A percentile compares a stretch with the other conserved stretches of the same genome.
These are phyloP conservation scores for Mucor mucedo DNA, from an alignment of 371 early-diverging fungal species.

Conservation along the genomic window DNA sequence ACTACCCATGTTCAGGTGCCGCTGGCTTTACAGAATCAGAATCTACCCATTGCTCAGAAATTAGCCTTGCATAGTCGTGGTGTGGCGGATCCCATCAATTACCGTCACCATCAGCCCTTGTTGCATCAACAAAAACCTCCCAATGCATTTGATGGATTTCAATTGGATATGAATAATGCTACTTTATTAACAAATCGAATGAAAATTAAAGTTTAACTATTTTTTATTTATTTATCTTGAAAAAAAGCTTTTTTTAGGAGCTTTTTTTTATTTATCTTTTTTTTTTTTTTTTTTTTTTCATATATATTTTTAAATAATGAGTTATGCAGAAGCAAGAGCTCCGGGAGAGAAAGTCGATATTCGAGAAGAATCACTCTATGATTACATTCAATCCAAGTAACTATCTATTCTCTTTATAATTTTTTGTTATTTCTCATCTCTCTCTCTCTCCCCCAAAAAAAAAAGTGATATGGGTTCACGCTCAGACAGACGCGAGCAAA, in stretches of 20 bases:
- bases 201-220: conserved; percentile 3
- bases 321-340: conserved; percentile 19
- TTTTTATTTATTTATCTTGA: neutral
- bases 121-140: neutral
- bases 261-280: conserved; percentile 5
- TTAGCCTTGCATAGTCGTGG: conserved; percentile 23
- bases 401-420: too few relatives aligned
- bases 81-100: conserved; percentile 12
- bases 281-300: neutral
- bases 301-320: conserved; percentile 1
- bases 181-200: conserved; percentile 50
- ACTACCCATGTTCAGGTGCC: conserved; percentile 9
- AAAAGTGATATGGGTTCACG: conserved; percentile 9
- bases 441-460: neutral
- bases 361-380: neutral
- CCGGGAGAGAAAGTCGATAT: conserved; percentile 29
- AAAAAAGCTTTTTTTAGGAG: too few relatives aligned
- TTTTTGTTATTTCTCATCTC: neutral
- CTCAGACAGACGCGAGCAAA: neutral
- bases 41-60: conserved; percentile 26
- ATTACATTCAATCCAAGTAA: conserved; percentile 19
- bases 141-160: conserved; percentile 32
- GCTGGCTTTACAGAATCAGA: conserved; percentile 15
- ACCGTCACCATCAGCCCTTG: conserved; percentile 7
- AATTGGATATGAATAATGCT: conserved; percentile 52